Conservation (phyloP, 305 asterid species). For the Fraxinus latifolia region DNA sequence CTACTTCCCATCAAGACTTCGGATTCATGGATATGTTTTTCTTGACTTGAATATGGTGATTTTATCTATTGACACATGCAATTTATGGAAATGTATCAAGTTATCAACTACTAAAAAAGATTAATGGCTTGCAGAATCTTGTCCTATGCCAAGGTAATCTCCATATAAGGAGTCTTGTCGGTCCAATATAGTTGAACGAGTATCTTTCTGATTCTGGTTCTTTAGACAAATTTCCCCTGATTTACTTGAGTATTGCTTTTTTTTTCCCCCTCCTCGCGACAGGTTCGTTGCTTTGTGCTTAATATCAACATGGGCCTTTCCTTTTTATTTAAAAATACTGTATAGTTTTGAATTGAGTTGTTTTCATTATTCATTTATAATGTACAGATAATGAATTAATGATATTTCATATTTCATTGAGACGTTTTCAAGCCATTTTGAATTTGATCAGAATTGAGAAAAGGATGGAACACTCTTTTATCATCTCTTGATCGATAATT, state of each 20-base stretch:
- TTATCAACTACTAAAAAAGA: too few species aligned
- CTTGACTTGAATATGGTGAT: too few species aligned
- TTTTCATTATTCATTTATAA: constrained; percentile 11
- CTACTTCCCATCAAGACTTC: too few species aligned
- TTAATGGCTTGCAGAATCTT: too few species aligned
- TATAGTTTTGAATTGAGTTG: not conserved
- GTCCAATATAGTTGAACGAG: too few species aligned
- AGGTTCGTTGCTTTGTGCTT: not conserved
- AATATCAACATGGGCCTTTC: constrained; percentile 11
- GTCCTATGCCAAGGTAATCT: too few species aligned
- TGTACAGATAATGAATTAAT: constrained; percentile 10
- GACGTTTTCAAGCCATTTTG: constrained; percentile 26
- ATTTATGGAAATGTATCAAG: too few species aligned
- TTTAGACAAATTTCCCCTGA: too few species aligned
- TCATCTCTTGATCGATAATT: not conserved
- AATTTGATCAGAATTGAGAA: not conserved
- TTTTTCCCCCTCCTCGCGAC: not conserved
- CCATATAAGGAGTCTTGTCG: too few species aligned
- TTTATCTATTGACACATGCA: too few species aligned
- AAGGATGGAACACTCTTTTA: not conserved
- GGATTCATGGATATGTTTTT: too few species aligned
- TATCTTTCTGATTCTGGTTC: too few species aligned
- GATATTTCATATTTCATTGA: not conserved
- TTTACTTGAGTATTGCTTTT: not conserved
- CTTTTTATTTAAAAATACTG: not conserved